Base-by-base conservation (phyloP, 345 rosid species). In the Cardamine occulta region DNA sequence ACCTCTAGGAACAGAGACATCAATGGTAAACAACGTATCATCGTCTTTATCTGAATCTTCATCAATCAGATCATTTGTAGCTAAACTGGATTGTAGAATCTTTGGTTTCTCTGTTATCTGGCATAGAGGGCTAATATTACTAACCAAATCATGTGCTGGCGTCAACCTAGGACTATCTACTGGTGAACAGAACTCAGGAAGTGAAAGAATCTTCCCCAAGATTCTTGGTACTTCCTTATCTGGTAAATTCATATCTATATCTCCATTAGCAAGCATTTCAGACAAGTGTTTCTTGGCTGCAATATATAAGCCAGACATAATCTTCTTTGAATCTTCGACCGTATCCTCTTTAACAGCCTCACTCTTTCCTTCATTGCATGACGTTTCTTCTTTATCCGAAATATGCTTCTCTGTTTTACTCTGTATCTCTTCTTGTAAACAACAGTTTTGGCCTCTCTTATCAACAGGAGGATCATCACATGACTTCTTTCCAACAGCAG, bases 221-320 rank as follows among this genome's bases (percentile, higher is more conserved):
- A 94, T 82, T 85, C 79, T 89, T 2, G 94, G 88, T 28, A 68
- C 74, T 64, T 75, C 85, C 29, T 86, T 72, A 32, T 78, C 81
- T 63, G 96, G 88, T 82, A 76, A 73, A 70, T 69, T 84, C 51
- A 57, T 76, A 76, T 73, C 80, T 59, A 77, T 86, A 64, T 81
- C 85, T 63, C 88, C 96, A 65, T 67, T 84, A 44, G 80, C 84
- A 70, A 96, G 85, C 91, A 89, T 86, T 70, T 89, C 97, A 17
- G 91, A 87, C 39, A 96, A 93, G 79, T 93, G 99, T 79, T 86
- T 96, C 87, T 80, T 96, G 64, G 99, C 99, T 82, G 91, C 97
- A 32, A 85, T 63, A 53, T 96, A 96, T 72, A 96, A 85, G 66
- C 83, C 83, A 7, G 98, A 83, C 80, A 80, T 79, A 64, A 82